These are phyloP conservation scores for Mycena alexandri DNA, from an alignment of 768 basidiomycete species.

Conservation along the genomic window DNA sequence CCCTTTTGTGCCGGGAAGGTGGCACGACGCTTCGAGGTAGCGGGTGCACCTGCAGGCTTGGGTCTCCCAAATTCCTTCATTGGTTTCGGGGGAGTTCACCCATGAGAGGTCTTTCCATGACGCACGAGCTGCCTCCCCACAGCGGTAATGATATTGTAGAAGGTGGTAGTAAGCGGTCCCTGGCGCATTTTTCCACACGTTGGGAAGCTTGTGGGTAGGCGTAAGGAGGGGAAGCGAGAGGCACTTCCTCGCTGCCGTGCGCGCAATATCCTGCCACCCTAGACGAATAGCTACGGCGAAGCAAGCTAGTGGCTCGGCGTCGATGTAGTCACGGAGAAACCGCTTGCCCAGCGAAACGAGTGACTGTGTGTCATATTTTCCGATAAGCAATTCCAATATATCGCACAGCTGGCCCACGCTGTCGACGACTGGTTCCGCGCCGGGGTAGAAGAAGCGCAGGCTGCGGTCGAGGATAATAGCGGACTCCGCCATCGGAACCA, in stretches of 20 bases:
- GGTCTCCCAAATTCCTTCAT: too few relatives aligned
- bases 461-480: not conserved
- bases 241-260: slow-evolving; percentile 1
- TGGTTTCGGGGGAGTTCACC: too few relatives aligned
- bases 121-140: too few relatives aligned
- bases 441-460: slow-evolving; percentile 16
- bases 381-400: not conserved
- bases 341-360: not conserved
- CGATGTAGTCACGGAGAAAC: slow-evolving; percentile 13
- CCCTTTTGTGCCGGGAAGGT: too few relatives aligned
- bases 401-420: slow-evolving; percentile 11
- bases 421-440: slow-evolving; percentile 9
- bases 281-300: slow-evolving; percentile 5
- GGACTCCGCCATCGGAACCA: not conserved
- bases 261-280: slow-evolving; percentile 13
- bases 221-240: slow-evolving; percentile 8
- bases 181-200: not conserved
- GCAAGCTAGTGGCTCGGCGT: not conserved
- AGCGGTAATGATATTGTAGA: slow-evolving; percentile 18
- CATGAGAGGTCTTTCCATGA: too few relatives aligned
- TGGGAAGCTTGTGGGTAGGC: not conserved
- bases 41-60: too few relatives aligned
- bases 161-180: not conserved
- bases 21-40: too few relatives aligned
- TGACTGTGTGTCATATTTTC: slow-evolving; percentile 1